Percentiles rank a stretch among this genome's conserved stretches.
These are phyloP conservation scores for Nectriaceae sp. DNA, from an alignment of 2,329 filamentous ascomycete genomes.

Conservation along the genomic window DNA sequence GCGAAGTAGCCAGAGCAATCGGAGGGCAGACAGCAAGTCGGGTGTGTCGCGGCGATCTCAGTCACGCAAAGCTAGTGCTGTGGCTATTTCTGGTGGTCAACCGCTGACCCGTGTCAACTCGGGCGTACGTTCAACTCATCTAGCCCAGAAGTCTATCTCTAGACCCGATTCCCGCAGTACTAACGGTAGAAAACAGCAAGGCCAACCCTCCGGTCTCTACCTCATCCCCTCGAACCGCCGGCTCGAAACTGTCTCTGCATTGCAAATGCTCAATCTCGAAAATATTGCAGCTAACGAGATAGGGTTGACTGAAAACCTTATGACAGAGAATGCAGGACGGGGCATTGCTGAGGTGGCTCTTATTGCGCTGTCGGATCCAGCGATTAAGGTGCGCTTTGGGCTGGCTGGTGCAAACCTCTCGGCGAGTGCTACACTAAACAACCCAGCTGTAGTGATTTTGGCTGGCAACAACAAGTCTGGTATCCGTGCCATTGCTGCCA, in stretches of 20 bases:
- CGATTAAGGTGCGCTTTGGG: constrained; percentile 54
- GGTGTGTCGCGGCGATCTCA: constrained; percentile 52
- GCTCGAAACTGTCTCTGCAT: constrained; percentile 65
- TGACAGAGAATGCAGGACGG: constrained; percentile 88
- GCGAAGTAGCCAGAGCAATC: constrained; percentile 51
- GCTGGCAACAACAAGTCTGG: constrained; percentile 95
- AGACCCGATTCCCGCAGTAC: constrained; percentile 34
- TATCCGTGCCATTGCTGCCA: constrained; percentile 80
- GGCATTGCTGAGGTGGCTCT: constrained; percentile 85
- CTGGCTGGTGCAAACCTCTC: constrained; percentile 43
- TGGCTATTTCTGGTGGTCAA: constrained; percentile 36
- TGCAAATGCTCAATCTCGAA: constrained; percentile 91
- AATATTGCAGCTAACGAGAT: constrained; percentile 87
- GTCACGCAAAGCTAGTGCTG: constrained; percentile 57
- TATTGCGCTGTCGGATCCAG: constrained; percentile 64
- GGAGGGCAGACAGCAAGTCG: constrained; percentile 56
- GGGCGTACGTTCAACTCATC: constrained; percentile 37
- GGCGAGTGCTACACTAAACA: constrained; percentile 31
- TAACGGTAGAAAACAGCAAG: constrained; percentile 38
- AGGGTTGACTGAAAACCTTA: constrained; percentile 83
- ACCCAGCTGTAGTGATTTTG: constrained; percentile 67
- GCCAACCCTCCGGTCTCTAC: constrained; percentile 51
- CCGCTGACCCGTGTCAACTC: constrained; percentile 52
- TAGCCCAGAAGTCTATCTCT: constrained; percentile 33
- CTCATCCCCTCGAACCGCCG: constrained; percentile 56